phyloP scores from a whole-genome alignment of 139 green algal species.

The Auxenochlorella pyrenoidosa region DNA sequence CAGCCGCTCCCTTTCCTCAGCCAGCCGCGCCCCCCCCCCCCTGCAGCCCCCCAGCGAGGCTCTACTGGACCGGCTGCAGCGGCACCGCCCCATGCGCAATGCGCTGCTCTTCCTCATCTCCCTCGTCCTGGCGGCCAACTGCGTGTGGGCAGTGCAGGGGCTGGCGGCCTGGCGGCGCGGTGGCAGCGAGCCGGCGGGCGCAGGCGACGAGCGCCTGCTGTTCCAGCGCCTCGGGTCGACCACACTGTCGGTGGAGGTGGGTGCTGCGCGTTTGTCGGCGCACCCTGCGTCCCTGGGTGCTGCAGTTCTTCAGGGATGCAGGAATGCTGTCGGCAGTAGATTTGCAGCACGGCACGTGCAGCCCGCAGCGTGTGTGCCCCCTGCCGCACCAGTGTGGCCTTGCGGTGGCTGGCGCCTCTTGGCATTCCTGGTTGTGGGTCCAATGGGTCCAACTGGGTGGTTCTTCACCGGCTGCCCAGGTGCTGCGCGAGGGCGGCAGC shows the following conservation, averaged over 20 bases:
- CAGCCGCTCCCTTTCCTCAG: too few relatives aligned
- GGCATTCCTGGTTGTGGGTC: too few relatives aligned
- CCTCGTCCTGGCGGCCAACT: conserved; percentile 19
- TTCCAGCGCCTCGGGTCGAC: conserved; percentile 20
- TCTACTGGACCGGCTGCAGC: not conserved
- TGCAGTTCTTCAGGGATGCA: not conserved
- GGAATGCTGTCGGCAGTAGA: not conserved
- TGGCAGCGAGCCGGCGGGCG: too few relatives aligned
- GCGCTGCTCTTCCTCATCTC: conserved; percentile 1
- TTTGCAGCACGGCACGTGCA: not conserved
- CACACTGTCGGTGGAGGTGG: conserved; percentile 1
- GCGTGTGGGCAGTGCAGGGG: not conserved
- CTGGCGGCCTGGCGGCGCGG: conserved; percentile 17
- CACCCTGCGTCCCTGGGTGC: too few relatives aligned
- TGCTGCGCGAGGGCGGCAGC: not conserved
- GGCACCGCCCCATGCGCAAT: not conserved
- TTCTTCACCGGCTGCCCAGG: too few relatives aligned
- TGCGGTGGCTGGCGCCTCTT: too few relatives aligned
- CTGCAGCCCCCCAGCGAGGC: not conserved
- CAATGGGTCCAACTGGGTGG: too few relatives aligned
- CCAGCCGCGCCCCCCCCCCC: not conserved
- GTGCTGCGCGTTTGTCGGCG: not conserved
- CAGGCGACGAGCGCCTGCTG: not conserved
- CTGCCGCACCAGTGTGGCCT: too few relatives aligned
- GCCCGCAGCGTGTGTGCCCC: not conserved